Percentiles rank a stretch among this genome's conserved stretches.
These are phyloP conservation scores for Ophiostoma novo-ulmi DNA, from an alignment of 2,329 filamentous ascomycete species.

Conservation along the genomic window DNA sequence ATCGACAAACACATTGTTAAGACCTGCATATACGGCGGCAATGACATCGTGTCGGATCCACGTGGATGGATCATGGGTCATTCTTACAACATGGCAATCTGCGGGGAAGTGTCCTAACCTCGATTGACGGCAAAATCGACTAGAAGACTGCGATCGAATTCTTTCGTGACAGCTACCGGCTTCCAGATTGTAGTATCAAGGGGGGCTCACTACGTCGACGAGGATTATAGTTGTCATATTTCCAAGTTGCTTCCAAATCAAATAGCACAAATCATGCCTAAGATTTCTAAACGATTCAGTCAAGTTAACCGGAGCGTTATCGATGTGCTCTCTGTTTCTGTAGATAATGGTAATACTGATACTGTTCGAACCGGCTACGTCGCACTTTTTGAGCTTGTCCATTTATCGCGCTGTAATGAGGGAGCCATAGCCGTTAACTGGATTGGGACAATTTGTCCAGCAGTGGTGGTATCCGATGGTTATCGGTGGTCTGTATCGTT, in stretches of 20 bases:
- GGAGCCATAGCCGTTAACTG: not conserved
- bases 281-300: not conserved
- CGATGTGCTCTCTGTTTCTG: not conserved
- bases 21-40: not conserved
- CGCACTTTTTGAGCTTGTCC: not conserved
- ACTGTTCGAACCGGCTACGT: not conserved
- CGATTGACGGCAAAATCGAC: not conserved
- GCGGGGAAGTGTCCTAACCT: not conserved
- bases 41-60: not conserved
- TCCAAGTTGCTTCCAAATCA: too few species aligned
- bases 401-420: not conserved
- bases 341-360: not conserved
- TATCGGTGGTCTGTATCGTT: not conserved
- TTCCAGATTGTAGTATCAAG: not conserved
- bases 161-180: not conserved
- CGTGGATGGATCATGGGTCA: not conserved
- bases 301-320: not conserved
- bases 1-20: not conserved
- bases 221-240: too few species aligned
- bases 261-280: too few species aligned
- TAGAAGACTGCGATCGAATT: not conserved
- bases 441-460: constrained; percentile 9
- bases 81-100: not conserved
- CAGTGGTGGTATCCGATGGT: not conserved
- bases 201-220: too few species aligned